Conservation (phyloP, 768 basidiomycete species). For the Mycena polygramma region DNA sequence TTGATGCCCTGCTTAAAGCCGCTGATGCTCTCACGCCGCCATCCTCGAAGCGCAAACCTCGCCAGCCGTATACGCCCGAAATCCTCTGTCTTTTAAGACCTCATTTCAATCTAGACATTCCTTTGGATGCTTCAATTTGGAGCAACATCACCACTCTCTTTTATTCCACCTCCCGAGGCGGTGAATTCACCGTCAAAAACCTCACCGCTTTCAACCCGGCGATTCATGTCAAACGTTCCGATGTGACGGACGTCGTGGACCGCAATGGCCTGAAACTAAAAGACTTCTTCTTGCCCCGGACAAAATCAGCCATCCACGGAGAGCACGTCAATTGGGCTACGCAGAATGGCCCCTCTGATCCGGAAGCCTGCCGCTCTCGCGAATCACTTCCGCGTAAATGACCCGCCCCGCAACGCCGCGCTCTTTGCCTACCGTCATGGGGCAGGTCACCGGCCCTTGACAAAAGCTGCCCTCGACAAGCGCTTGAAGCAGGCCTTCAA, state of each 20-base stretch:
- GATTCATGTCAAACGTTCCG: constrained; percentile 44
- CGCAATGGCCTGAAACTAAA: constrained; percentile 42
- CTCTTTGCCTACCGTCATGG: constrained; percentile 48
- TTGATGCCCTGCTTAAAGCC: constrained; percentile 47
- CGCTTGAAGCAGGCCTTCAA: constrained; percentile 29
- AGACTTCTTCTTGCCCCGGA: constrained; percentile 45
- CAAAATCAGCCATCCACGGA: constrained; percentile 42
- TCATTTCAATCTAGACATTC: constrained; percentile 43
- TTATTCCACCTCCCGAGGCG: constrained; percentile 47
- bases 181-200: constrained; percentile 54
- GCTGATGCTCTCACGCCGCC: constrained; percentile 48
- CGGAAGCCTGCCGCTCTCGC: constrained; percentile 38
- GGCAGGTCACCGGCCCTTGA: constrained; percentile 41
- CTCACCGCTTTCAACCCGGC: constrained; percentile 47
- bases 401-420: constrained; percentile 37
- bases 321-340: constrained; percentile 50
- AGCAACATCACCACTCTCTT: constrained; percentile 57
- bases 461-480: constrained; percentile 41
- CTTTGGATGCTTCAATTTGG: constrained; percentile 51
- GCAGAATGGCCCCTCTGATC: constrained; percentile 42
- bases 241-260: constrained; percentile 41
- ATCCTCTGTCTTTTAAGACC: constrained; percentile 39
- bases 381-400: constrained; percentile 48
- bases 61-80: constrained; percentile 46
- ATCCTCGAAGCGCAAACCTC: constrained; percentile 44